Base-by-base conservation (phyloP, 305 asterid genomes). In the Fraxinus angustifolia region DNA sequence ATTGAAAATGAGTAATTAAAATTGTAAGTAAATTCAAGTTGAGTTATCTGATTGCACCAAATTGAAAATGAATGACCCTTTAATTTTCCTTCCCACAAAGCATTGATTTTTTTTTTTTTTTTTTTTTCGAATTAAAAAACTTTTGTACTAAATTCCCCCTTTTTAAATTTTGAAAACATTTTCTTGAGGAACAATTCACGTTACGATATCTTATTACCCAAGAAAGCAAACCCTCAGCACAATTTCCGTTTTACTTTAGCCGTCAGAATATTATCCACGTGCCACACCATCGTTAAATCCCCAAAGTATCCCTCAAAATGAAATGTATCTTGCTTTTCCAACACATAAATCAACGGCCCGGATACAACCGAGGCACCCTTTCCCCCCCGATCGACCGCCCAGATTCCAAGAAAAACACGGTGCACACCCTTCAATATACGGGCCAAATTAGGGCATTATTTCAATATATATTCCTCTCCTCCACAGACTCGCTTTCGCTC, bases 391-490 rank as follows among this genome's bases (percentile, higher is more conserved):
- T 83, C 76, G 78, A 82, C 84, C 84, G 84, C 8, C 68, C 75
- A 79, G 82, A 84, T 84, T 80, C 65, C 40, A 19, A 19, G 76
- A n/a, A 6, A 73, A 50, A 79, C 17, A 81, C 17, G 6, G 34
- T 26, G 35, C 34, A 65, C 7, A 65, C 78, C 83, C 82, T 45
- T 33, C 1, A 36, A 62, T 82, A 80, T 68, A 67, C 8, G 31
- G n/a, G 60, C 40, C 60, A 75, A 38, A 77, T 80, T 87, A 87
- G 85, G 90, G 87, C 88, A 81, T 82, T 83, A 65, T 74, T 7
- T 48, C 10, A 7, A 62, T 36, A 82, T 85, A 65, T 77, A 80
- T 77, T 40, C 83, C 30, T 50, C 76, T 1, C 16, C 78, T 50
- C 81, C 65, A 19, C 50, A 19, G 34, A 56, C 11, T 56, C 28